These are phyloP conservation scores for Nakaseomyces delphensis DNA, from an alignment of 1,139 yeast species.

Conservation along the genomic window DNA sequence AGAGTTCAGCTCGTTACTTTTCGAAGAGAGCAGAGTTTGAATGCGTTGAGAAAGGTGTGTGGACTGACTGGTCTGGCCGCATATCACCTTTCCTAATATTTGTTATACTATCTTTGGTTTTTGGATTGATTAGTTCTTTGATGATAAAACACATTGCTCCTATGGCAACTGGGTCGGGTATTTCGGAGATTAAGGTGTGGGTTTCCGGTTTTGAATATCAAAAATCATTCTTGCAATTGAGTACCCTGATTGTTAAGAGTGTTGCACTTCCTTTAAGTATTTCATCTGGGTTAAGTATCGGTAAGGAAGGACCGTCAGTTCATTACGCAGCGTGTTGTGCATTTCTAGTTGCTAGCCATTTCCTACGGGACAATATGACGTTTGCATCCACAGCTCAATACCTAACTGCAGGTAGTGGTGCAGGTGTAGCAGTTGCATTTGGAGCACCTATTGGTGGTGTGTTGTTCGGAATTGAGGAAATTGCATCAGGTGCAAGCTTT, in stretches of 20 bases:
- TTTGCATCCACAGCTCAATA: constrained; percentile 39
- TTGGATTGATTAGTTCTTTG: constrained; percentile 58
- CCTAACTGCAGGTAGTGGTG: constrained; percentile 78
- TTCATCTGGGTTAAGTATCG: constrained; percentile 81
- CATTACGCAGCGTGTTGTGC: constrained; percentile 74
- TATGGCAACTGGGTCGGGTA: constrained; percentile 94
- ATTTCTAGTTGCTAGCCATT: constrained; percentile 34
- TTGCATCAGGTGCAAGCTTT: constrained; percentile 38
- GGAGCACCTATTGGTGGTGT: constrained; percentile 96
- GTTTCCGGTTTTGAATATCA: constrained; percentile 77
- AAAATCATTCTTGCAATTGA: constrained; percentile 66
- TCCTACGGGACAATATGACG: constrained; percentile 39
- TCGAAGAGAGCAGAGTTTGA: constrained; percentile 29
- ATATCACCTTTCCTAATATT: constrained; percentile 51
- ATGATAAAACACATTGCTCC: constrained; percentile 72
- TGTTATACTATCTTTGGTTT: constrained; percentile 47
- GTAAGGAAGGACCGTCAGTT: constrained; percentile 90
- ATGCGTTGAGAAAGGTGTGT: constrained; percentile 39
- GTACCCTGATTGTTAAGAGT: constrained; percentile 67
- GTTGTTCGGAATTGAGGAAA: constrained; percentile 65
- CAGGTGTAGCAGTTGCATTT: constrained; percentile 90
- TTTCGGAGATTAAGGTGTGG: constrained; percentile 91
- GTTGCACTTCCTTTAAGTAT: constrained; percentile 80
- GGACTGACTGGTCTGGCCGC: constrained; percentile 49
- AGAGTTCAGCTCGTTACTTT: constrained; percentile 9